Conservation (phyloP, 1,284 basidiomycete species). For the Moniliophthora roreri region DNA sequence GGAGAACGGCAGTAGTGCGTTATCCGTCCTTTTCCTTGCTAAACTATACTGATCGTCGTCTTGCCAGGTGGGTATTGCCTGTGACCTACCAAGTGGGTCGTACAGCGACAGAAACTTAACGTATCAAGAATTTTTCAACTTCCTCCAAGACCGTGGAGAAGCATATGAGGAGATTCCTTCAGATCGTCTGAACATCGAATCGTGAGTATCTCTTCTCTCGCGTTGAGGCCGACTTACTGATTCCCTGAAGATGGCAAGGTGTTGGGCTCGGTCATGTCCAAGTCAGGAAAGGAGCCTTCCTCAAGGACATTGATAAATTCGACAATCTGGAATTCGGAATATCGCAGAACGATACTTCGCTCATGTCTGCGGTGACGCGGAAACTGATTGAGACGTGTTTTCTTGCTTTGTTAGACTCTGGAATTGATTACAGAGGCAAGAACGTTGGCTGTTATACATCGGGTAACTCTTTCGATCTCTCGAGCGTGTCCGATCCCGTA, state of each 20-base stretch:
- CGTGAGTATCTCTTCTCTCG: constrained; percentile 22
- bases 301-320: constrained; percentile 36
- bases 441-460: constrained; percentile 40
- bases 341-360: constrained; percentile 32
- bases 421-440: constrained; percentile 36
- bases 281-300: constrained; percentile 33
- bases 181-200: constrained; percentile 31
- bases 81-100: constrained; percentile 35
- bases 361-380: constrained; percentile 34
- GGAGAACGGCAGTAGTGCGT: too few relatives aligned
- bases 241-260: constrained; percentile 23
- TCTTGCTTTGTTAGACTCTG: constrained; percentile 38
- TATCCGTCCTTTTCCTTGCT: too few relatives aligned
- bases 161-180: constrained; percentile 34
- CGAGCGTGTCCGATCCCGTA: constrained; percentile 25
- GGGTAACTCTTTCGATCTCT: constrained; percentile 23
- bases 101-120: constrained; percentile 29
- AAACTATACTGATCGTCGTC: not conserved
- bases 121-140: constrained; percentile 35
- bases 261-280: constrained; percentile 24
- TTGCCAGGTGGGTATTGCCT: constrained; percentile 38
- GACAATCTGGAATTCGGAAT: constrained; percentile 42
- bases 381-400: constrained; percentile 39
- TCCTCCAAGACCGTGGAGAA: constrained; percentile 32
- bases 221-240: not conserved